Evolutionary conservation across 495 filamentous ascomycete species (phyloP).

Genomic region (Penicillium paradoxum): DNA sequence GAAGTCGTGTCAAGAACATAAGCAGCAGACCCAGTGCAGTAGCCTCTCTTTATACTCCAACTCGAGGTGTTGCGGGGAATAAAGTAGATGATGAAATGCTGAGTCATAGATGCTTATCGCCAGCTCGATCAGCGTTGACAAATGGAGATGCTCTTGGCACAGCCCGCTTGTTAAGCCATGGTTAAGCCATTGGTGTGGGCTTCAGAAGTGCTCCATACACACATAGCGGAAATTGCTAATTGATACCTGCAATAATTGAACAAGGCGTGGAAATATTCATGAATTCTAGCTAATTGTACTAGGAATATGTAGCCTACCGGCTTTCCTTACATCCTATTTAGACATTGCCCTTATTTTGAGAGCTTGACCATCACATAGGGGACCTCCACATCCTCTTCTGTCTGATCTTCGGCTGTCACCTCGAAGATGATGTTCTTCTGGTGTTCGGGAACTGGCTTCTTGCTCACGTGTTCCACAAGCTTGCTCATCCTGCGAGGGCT

Average conservation of each 20-base stretch:
- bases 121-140: slow-evolving; percentile 30
- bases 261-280: background rate
- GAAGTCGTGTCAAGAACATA: slow-evolving; percentile 29
- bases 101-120: slow-evolving; percentile 23
- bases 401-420: slow-evolving; percentile 85
- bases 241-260: background rate
- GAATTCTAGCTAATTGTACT: slow-evolving; percentile 2
- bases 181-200: too few relatives aligned
- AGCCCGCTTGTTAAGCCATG: background rate
- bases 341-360: slow-evolving; percentile 30
- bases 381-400: slow-evolving; percentile 92
- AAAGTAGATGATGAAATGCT: slow-evolving; percentile 22
- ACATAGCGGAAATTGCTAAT: background rate
- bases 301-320: background rate
- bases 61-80: slow-evolving; percentile 12
- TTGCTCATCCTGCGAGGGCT: slow-evolving; percentile 62
- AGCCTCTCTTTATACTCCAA: slow-evolving; percentile 9
- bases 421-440: slow-evolving; percentile 96
- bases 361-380: slow-evolving; percentile 92
- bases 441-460: slow-evolving; percentile 84
- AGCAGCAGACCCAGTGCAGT: slow-evolving; percentile 5
- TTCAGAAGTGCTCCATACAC: background rate
- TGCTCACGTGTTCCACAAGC: slow-evolving; percentile 82
- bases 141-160: slow-evolving; percentile 8
- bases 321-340: background rate